A percentile compares a stretch with the other conserved stretches of the same genome.
Conservation (phyloP, 345 rosid species). For the Acer campestre region DNA sequence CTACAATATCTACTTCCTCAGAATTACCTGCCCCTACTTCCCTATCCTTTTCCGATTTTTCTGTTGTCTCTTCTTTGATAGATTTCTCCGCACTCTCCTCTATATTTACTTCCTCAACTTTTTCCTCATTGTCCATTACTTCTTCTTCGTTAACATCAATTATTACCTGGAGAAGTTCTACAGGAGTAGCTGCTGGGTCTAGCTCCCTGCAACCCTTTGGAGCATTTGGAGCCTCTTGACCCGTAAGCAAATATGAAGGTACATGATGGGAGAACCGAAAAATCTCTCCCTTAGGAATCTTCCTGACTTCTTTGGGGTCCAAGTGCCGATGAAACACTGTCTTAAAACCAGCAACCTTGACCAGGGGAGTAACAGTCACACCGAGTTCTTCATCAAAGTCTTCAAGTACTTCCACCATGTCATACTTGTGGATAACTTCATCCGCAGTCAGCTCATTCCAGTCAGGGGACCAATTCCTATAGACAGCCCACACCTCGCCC, state of each 20-base stretch:
- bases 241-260: constrained; percentile 60
- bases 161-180: constrained; percentile 49
- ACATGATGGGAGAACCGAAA: constrained; percentile 71
- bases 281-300: constrained; percentile 53
- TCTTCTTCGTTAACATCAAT: constrained; percentile 34
- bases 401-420: constrained; percentile 66
- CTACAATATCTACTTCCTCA: constrained; percentile 12
- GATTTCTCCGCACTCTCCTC: not conserved
- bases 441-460: constrained; percentile 54
- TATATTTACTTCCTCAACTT: constrained; percentile 18
- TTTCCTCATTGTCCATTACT: constrained; percentile 21
- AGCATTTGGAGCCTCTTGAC: constrained; percentile 52
- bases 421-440: constrained; percentile 47
- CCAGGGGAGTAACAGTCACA: constrained; percentile 50
- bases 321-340: constrained; percentile 51
- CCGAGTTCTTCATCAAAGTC: constrained; percentile 57
- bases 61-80: constrained; percentile 2
- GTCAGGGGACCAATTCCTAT: constrained; percentile 61
- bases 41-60: constrained; percentile 1
- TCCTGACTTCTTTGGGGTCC: constrained; percentile 41
- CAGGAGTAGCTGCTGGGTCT: constrained; percentile 69
- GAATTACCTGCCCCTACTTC: constrained; percentile 6
- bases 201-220: constrained; percentile 68
- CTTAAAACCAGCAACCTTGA: constrained; percentile 67
- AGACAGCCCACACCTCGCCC: constrained; percentile 73